These are phyloP conservation scores for Lathyrus aphaca DNA, from an alignment of 306 rosid species.

Conservation along the genomic window DNA sequence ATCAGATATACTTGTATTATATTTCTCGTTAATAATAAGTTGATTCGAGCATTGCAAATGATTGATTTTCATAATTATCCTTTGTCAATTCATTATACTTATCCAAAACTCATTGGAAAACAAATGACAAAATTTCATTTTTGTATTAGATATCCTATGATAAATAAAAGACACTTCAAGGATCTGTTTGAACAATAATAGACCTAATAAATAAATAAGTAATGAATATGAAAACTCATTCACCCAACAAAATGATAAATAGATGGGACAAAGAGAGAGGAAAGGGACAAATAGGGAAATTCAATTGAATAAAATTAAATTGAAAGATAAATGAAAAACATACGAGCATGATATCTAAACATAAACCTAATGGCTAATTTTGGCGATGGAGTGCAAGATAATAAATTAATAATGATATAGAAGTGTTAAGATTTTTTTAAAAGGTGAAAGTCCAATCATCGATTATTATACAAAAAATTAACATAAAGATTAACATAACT, in stretches of 20 bases:
- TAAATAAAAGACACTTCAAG: neutral
- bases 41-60: neutral
- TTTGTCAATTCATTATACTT: neutral
- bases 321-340: too few relatives aligned
- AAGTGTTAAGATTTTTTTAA: too few relatives aligned
- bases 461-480: too few relatives aligned
- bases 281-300: neutral
- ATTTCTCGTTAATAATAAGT: too few relatives aligned
- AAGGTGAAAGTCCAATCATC: too few relatives aligned
- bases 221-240: neutral
- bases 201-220: neutral
- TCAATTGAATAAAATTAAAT: neutral
- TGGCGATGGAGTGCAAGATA: too few relatives aligned
- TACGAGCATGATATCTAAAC: too few relatives aligned
- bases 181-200: slow-evolving; percentile 23
- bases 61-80: neutral
- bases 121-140: neutral
- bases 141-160: neutral
- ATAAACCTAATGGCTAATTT: too few relatives aligned
- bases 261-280: slow-evolving; percentile 33
- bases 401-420: too few relatives aligned
- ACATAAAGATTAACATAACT: too few relatives aligned
- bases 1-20: neutral
- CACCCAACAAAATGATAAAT: slow-evolving; percentile 45
- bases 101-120: neutral